A percentile compares a stretch with the other conserved stretches of the same genome.
Conservation (phyloP, 306 rosid species). For the Rosa multiflora region DNA sequence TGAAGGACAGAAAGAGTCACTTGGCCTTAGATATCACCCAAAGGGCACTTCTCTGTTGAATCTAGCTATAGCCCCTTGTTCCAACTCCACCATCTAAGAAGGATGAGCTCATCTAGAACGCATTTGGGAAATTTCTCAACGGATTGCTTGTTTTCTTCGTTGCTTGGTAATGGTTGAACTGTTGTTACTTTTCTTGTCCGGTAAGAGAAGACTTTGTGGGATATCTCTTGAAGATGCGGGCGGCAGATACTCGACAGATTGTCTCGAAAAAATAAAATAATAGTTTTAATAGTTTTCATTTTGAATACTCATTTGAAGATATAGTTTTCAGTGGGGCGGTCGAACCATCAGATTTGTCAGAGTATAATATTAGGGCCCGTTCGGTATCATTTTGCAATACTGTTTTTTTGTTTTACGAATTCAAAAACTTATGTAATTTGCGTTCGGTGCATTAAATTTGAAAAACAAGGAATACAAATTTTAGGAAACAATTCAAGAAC, state of each 20-base stretch:
- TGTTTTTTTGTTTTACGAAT: no score
- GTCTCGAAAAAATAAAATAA: no score
- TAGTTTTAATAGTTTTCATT: neutral
- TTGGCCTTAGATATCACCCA: slow-evolving; percentile 38
- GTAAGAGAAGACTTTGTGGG: neutral
- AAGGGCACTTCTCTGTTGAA: slow-evolving; percentile 30
- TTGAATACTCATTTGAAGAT: no score
- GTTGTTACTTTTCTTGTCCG: neutral
- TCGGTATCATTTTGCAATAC: no score
- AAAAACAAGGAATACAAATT: no score
- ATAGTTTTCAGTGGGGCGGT: neutral
- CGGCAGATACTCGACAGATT: no score
- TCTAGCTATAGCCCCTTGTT: neutral
- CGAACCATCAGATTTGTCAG: neutral
- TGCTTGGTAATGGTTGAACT: neutral
- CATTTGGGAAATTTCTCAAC: neutral
- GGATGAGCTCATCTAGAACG: slow-evolving; percentile 18
- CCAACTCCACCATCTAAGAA: slow-evolving; percentile 24
- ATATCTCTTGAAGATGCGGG: neutral
- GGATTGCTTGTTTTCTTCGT: neutral
- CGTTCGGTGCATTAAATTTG: no score
- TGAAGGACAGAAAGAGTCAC: slow-evolving; percentile 37
- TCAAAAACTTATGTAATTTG: no score
- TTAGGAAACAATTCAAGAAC: no score
- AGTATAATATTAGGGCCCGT: no score